Percentiles rank a stretch among this genome's conserved stretches.
phyloP scores from a whole-genome alignment of 805 yeast genomes.

The Lachancea meyersii region DNA sequence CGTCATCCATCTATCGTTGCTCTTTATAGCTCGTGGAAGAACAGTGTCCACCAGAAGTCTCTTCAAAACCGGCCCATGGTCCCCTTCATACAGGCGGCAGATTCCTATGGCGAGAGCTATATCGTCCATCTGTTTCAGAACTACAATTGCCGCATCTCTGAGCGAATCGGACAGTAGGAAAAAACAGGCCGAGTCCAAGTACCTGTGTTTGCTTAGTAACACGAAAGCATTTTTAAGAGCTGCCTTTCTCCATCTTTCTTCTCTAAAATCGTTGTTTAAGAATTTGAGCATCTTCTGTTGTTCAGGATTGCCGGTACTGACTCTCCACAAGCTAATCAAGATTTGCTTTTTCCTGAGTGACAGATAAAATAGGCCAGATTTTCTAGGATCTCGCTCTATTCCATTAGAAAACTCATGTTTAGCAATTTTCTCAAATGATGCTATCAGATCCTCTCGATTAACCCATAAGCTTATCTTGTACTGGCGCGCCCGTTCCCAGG shows the following conservation, averaged over 20 bases:
- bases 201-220: constrained; percentile 79
- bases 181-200: constrained; percentile 80
- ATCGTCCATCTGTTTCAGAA: constrained; percentile 63
- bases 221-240: constrained; percentile 92
- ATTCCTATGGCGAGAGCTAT: constrained; percentile 71
- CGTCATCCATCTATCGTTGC: constrained; percentile 74
- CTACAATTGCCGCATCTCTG: constrained; percentile 69
- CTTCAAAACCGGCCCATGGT: constrained; percentile 47
- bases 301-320: constrained; percentile 68
- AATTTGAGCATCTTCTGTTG: constrained; percentile 76
- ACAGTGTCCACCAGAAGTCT: constrained; percentile 44
- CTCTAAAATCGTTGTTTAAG: constrained; percentile 66
- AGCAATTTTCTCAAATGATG: constrained; percentile 63
- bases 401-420: constrained; percentile 56
- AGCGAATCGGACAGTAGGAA: constrained; percentile 72
- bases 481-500: constrained; percentile 55
- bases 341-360: constrained; percentile 75
- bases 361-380: constrained; percentile 66
- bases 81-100: constrained; percentile 68
- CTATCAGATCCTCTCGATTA: constrained; percentile 39
- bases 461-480: constrained; percentile 73
- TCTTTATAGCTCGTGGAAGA: constrained; percentile 49
- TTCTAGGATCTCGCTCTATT: constrained; percentile 62
- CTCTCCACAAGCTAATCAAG: constrained; percentile 77
- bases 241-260: constrained; percentile 77